phyloP scores from a whole-genome alignment of 2,329 filamentous ascomycete species.

The Monosporascus sp. region DNA sequence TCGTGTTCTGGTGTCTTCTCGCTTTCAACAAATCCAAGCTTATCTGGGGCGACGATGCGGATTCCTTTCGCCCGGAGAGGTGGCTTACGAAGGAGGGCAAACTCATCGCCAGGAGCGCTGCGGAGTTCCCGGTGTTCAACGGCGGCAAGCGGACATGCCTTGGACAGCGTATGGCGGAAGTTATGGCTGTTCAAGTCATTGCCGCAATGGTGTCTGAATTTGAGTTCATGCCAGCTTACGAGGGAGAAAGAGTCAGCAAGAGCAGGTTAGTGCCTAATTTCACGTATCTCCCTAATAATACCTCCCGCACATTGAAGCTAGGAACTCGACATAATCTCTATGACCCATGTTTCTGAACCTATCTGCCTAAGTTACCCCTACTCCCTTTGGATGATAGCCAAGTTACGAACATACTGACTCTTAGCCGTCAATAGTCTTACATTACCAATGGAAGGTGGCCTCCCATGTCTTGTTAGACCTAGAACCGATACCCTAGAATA shows the following conservation, averaged over 20 bases:
- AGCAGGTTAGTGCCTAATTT: slow-evolving; percentile 35
- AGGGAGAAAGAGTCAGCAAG: slow-evolving; percentile 47
- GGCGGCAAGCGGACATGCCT: slow-evolving; percentile 57
- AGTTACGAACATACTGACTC: not conserved
- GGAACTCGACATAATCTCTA: not conserved
- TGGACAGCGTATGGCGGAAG: slow-evolving; percentile 60
- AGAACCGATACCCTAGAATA: slow-evolving; percentile 2
- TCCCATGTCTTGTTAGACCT: slow-evolving; percentile 40
- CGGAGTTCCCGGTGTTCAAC: slow-evolving; percentile 61
- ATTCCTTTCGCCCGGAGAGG: slow-evolving; percentile 50
- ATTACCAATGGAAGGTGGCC: slow-evolving; percentile 57
- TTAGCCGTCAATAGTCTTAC: slow-evolving; percentile 35
- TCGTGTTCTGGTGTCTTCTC: slow-evolving; percentile 61
- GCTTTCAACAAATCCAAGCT: slow-evolving; percentile 54
- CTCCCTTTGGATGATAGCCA: too few relatives aligned
- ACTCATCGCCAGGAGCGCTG: slow-evolving; percentile 39
- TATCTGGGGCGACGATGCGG: slow-evolving; percentile 54
- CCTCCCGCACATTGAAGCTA: not conserved
- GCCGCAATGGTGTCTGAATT: slow-evolving; percentile 44
- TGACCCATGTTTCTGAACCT: not conserved
- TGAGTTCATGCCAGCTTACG: slow-evolving; percentile 41
- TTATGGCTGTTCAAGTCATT: slow-evolving; percentile 52
- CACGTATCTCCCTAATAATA: not conserved
- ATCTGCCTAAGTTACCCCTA: not conserved
- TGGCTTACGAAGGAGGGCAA: slow-evolving; percentile 44